Evolutionary conservation across 2,329 filamentous ascomycete species (phyloP), one percentile per base, ranked within the genome.

Genomic region (Bipolaris bicolor): DNA sequence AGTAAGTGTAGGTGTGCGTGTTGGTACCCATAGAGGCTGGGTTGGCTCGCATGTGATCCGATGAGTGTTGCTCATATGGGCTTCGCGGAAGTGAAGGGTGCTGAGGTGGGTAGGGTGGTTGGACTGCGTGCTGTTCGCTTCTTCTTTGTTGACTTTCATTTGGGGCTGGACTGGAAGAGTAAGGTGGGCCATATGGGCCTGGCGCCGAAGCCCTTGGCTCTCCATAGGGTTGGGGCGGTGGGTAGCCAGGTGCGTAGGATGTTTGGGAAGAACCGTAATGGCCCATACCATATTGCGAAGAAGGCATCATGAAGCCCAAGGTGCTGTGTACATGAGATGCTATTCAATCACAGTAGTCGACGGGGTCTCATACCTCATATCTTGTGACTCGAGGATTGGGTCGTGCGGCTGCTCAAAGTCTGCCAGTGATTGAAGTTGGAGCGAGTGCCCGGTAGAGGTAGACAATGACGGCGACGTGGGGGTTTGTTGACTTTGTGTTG

Each of bases 241-340:
- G 66, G 46, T 76, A 76, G 50, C 65, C 65, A 63, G 69, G 61
- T n/a, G 72, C 67, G 49, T 75, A 71, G 11, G 74, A 65, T 18
- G 67, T 58, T 40, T 68, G 65, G 39, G 70, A 58, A 43, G 72
- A 72, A 39, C 70, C 70, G 56, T 74, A 77, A 37, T 76, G 68
- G 56, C 72, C 70, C 64, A 75, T 68, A 59, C 69, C 70, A 65
- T 77, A 77, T 56, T 76, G 76, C 57, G 74, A 68, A 64, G 76
- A 71, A 60, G 74, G 65, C 75, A 77, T 76, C 70, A 76, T 75
- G 59, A 71, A 77, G 51, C 70, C 75, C 64, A 77, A 66, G 57
- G 73, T 74, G 72, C 76, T 78, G 53, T 9, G 36, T 16, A 41
- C 39, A 57, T 73, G 20, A 71, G 68, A 52, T 20, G 16, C n/a